phyloP scores from a whole-genome alignment of 2,329 filamentous ascomycete genomes.

The Aspergillus aculeatinus region DNA sequence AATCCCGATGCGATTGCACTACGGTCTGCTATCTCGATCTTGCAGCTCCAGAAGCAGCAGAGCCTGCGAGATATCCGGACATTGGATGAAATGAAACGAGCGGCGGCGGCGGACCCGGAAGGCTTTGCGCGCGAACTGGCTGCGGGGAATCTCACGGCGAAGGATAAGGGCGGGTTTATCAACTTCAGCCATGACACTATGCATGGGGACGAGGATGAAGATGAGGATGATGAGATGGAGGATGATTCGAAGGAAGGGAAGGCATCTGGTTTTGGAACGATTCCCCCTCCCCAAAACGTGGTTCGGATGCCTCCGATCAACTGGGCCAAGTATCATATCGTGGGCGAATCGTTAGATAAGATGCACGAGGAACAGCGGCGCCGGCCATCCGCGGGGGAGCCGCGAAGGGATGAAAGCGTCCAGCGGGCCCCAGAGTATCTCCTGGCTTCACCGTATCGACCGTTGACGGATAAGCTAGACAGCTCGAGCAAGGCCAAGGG shows the following conservation, averaged over 20 bases:
- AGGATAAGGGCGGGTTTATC: slow-evolving; percentile 34
- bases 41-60: slow-evolving; percentile 81
- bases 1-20: slow-evolving; percentile 89
- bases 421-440: slow-evolving; percentile 50
- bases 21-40: slow-evolving; percentile 77
- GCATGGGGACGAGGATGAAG: slow-evolving; percentile 37
- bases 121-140: slow-evolving; percentile 69
- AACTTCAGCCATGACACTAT: slow-evolving; percentile 40
- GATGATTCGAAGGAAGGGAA: slow-evolving; percentile 1
- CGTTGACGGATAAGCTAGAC: slow-evolving; percentile 55
- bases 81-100: slow-evolving; percentile 67
- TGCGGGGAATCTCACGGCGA: slow-evolving; percentile 57
- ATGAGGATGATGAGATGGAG: slow-evolving; percentile 23
- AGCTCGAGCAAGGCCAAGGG: slow-evolving; percentile 32
- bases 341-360: slow-evolving; percentile 78
- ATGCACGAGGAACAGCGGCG: slow-evolving; percentile 76
- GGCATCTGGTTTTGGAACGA: slow-evolving; percentile 53
- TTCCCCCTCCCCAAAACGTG: slow-evolving; percentile 78
- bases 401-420: slow-evolving; percentile 34
- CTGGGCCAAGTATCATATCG: slow-evolving; percentile 91
- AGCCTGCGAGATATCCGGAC: slow-evolving; percentile 72
- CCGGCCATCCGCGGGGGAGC: slow-evolving; percentile 54
- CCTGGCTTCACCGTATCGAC: slow-evolving; percentile 60
- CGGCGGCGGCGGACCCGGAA: slow-evolving; percentile 68
- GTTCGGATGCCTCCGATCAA: slow-evolving; percentile 87